Evolutionary conservation across 805 yeast genomes (phyloP), one percentile per base, ranked within the genome.

Genomic region (Wickerhamomyces bisporus): DNA sequence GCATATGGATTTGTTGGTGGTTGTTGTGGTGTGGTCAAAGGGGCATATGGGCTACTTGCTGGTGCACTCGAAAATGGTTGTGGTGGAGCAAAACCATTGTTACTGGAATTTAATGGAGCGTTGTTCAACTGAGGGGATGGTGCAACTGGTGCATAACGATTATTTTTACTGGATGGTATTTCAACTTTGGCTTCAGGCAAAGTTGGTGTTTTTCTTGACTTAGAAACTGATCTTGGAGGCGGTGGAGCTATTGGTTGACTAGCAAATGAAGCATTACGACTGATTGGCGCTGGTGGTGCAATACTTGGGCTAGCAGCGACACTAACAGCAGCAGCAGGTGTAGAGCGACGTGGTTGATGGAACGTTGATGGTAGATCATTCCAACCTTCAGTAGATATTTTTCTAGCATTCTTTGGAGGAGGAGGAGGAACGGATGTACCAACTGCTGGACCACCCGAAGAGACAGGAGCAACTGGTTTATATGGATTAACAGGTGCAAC

Each of bases 301-400:
- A 18, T 17, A 15, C 14, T 23, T 4, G 45, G 37, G 14, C 51
- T 42, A 7, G 55, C 30, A 5, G 49, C 56, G 13, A 44, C 48
- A 23, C 29, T 43, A 20, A 58, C 62, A 14, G 68, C 63, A 6
- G 74, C 62, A 14, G 77, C 66, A 16, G 75, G 70, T 23, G 71
- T 64, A 27, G 71, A 64, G 36, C 72, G 71, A 9, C 70, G 59
- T 21, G 61, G 23, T 19, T 51, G 53, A 33, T 70, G 70, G 61
- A 71, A 71, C 9, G 69, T 61, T 10, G 74, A 68, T 35, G 87
- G 86, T 43, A 81, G 61, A 52, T 79, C 86, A 49, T 79, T 80
- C 86, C 87, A 80, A 4, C 86, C 86, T 27, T 79, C 85, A 27
- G 73, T 73, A 30, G 75, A 75, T 38, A 59, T 61, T 40, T 68